Evolutionary conservation across 2,329 filamentous ascomycete genomes (phyloP).

Genomic region (Passalora sequoiae): DNA sequence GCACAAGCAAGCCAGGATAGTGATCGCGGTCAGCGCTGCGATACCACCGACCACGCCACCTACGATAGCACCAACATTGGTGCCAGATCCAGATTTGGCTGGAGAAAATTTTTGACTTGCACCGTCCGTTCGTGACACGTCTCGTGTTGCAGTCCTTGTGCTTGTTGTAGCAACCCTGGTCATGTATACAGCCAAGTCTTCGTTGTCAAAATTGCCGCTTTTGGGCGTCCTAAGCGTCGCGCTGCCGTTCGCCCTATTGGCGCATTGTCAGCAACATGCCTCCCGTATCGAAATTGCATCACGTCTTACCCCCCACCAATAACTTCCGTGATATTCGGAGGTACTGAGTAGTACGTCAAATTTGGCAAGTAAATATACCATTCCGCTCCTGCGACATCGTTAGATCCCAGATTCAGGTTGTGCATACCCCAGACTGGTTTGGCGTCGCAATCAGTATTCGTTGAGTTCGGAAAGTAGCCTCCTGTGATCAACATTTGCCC

Average conservation of each 20-base stretch:
- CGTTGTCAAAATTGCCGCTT: too few species aligned
- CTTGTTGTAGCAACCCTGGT: too few species aligned
- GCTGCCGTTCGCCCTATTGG: slow-evolving; percentile 43
- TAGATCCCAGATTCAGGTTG: slow-evolving; percentile 47
- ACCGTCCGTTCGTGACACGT: too few species aligned
- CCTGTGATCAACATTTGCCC: slow-evolving; percentile 60
- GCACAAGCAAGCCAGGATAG: slow-evolving; percentile 33
- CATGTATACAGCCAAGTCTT: too few species aligned
- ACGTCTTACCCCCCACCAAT: slow-evolving; percentile 44
- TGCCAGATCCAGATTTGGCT: slow-evolving; percentile 14
- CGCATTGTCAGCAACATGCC: slow-evolving; percentile 4
- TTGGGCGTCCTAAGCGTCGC: slow-evolving; percentile 51
- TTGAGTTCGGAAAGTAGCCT: slow-evolving; percentile 54
- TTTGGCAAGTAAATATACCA: slow-evolving; percentile 48
- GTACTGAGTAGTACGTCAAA: slow-evolving; percentile 48
- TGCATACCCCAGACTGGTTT: slow-evolving; percentile 47
- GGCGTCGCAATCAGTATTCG: slow-evolving; percentile 44
- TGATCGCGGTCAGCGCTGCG: slow-evolving; percentile 27
- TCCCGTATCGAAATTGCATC: neutral
- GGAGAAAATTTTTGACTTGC: too few species aligned
- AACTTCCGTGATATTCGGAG: slow-evolving; percentile 41
- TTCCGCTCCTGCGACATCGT: slow-evolving; percentile 39
- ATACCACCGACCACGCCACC: slow-evolving; percentile 40
- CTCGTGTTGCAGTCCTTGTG: too few species aligned
- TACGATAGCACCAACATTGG: slow-evolving; percentile 36